A percentile compares a stretch with the other conserved stretches of the same genome.
phyloP scores from a whole-genome alignment of 225 moss, liverwort and hornwort genomes.

The Climacium dendroides region DNA sequence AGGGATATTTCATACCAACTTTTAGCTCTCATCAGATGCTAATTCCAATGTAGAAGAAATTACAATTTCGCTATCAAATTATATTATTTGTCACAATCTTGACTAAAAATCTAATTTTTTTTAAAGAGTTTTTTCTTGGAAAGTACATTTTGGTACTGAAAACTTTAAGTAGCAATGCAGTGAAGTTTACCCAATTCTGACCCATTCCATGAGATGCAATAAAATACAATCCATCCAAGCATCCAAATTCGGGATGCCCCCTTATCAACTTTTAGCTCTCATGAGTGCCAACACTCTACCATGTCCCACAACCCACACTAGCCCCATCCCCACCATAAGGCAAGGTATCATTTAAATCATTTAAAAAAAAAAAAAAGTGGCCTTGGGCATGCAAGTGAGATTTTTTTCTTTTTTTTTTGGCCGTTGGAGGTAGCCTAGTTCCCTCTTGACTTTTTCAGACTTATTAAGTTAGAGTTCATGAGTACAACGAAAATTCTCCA shows the following conservation, averaged over 20 bases:
- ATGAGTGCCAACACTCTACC: not conserved
- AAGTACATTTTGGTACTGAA: too few relatives aligned
- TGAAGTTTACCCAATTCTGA: too few relatives aligned
- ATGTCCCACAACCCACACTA: not conserved
- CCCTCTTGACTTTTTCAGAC: not conserved
- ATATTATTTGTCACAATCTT: too few relatives aligned
- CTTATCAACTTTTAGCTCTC: not conserved
- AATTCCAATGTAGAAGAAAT: too few relatives aligned
- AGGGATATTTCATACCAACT: too few relatives aligned
- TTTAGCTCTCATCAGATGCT: too few relatives aligned
- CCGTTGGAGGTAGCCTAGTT: not conserved
- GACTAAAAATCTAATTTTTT: too few relatives aligned
- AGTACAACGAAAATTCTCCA: not conserved
- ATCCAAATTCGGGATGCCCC: not conserved
- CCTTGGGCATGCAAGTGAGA: not conserved
- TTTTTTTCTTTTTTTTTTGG: not conserved
- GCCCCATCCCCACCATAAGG: not conserved
- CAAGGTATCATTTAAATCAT: too few relatives aligned
- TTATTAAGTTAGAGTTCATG: not conserved
- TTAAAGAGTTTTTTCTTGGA: too few relatives aligned
- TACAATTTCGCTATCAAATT: too few relatives aligned
- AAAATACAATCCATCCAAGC: not conserved
- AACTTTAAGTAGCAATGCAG: too few relatives aligned
- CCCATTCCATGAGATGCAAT: not conserved
- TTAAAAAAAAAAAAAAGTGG: not conserved